Evolutionary conservation across 2,329 filamentous ascomycete species (phyloP).

Genomic region (Drechslerella dactyloides): DNA sequence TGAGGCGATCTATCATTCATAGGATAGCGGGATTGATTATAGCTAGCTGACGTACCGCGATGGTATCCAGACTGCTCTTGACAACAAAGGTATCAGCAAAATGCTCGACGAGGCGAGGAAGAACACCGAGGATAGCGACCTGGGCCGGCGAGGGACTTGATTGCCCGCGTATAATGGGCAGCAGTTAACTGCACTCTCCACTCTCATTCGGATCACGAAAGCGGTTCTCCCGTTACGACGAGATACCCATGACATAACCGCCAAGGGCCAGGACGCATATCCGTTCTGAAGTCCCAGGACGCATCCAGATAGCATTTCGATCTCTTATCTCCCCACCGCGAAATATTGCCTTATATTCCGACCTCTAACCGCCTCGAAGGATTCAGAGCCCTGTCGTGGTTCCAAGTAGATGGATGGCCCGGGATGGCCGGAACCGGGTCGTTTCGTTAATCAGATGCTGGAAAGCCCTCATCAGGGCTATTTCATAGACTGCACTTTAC

Average conservation of each 20-base stretch:
- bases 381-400: too few relatives aligned
- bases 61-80: slow-evolving; percentile 73
- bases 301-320: too few relatives aligned
- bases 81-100: slow-evolving; percentile 87
- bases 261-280: background rate
- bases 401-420: too few relatives aligned
- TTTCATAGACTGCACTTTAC: too few relatives aligned
- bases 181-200: slow-evolving; percentile 56
- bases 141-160: slow-evolving; percentile 56
- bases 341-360: too few relatives aligned
- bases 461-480: too few relatives aligned
- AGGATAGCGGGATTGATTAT: slow-evolving; percentile 15
- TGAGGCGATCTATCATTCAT: slow-evolving; percentile 60
- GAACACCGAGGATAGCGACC: slow-evolving; percentile 84
- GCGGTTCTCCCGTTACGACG: background rate
- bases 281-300: too few relatives aligned
- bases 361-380: too few relatives aligned
- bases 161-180: slow-evolving; percentile 55
- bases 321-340: too few relatives aligned
- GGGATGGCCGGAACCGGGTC: too few relatives aligned
- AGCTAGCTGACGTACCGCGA: slow-evolving; percentile 1
- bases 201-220: slow-evolving; percentile 25
- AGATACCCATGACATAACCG: background rate
- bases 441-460: too few relatives aligned
- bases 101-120: slow-evolving; percentile 90